Base-by-base conservation (phyloP, 2,329 filamentous ascomycete genomes). In the Penicillium psychrosexuale region DNA sequence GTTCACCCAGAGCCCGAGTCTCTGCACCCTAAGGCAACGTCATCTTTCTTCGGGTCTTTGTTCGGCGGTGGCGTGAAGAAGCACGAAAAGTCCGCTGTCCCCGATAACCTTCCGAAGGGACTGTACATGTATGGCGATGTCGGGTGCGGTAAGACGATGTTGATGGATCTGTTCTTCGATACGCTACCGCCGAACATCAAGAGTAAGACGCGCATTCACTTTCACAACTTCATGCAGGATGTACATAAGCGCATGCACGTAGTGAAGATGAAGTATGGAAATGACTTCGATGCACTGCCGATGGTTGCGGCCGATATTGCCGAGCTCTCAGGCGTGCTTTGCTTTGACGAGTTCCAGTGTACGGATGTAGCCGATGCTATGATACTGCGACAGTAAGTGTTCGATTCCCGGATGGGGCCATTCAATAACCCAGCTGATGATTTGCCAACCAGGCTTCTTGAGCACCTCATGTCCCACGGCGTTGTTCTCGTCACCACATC, bases 201-300 rank as follows among this genome's bases (percentile, higher is more conserved):
- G 54, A 84, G 85, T 31, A 97, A 96, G 78, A 95, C 88, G 44
- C 83, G 94, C 45, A 97, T 99, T 68, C 94, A 99, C 78, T 99
- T 99, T 75, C 91, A 97, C 79, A 96, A 96, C 73, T 99, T 99
- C 79, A 99, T 99, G 94, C 94, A 97, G 74, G 90, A 96, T 72
- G 88, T 97, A 46, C 94, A 99, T 77, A 91, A 88, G 72, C 83
- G 93, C 57, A 78, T 97, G 66, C 94, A 97, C 77, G 85, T 85
- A 69, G 87, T 96, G 75, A 97, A 96, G 78, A 88, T 94, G 82
- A 78, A 86, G 65, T 84, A 96, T 71, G 94, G 94, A 30, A 91
- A 86, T 69, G 91, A 97, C 64, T 82, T 96, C 37, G 94, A 99
- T 72, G 90, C 85, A 0, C 84, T 97, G 42, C 93, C 93, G 0